Percentiles rank a stretch among this genome's conserved stretches.
phyloP scores from a whole-genome alignment of 2,329 filamentous ascomycete genomes.

The Paraphoma sp. region DNA sequence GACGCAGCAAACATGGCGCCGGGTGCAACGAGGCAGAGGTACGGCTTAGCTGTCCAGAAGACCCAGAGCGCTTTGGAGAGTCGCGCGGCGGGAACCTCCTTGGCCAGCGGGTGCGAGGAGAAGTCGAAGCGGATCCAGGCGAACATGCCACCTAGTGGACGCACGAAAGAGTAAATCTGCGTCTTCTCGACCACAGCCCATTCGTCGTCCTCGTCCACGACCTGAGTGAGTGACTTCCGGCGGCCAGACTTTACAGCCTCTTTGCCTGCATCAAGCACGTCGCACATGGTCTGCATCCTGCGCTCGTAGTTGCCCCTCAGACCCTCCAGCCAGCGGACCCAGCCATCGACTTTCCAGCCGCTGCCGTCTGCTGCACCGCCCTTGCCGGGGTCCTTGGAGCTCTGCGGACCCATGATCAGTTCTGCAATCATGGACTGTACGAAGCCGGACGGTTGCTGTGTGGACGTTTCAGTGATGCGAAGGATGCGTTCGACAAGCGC shows the following conservation, averaged over 20 bases:
- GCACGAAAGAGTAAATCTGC: constrained; percentile 75
- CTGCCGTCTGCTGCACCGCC: constrained; percentile 59
- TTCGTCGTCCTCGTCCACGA: constrained; percentile 56
- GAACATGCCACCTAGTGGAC: constrained; percentile 91
- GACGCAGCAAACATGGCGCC: constrained; percentile 78
- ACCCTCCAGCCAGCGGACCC: constrained; percentile 89
- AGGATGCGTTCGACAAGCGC: constrained; percentile 74
- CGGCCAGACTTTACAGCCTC: constrained; percentile 69
- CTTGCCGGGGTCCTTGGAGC: constrained; percentile 55
- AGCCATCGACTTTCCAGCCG: constrained; percentile 82
- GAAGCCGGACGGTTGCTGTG: constrained; percentile 87
- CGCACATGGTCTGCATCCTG: constrained; percentile 82
- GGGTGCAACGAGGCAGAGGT: constrained; percentile 72
- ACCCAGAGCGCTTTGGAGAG: constrained; percentile 74
- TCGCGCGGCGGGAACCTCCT: constrained; percentile 59
- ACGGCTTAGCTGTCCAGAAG: constrained; percentile 71
- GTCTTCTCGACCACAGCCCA: constrained; percentile 80
- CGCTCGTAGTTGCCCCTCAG: constrained; percentile 83
- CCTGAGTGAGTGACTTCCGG: constrained; percentile 39
- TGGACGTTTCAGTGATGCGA: constrained; percentile 77
- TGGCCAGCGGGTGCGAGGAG: constrained; percentile 73
- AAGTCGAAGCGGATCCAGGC: constrained; percentile 80
- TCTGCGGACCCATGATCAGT: constrained; percentile 74
- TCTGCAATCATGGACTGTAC: constrained; percentile 83
- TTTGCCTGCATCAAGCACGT: constrained; percentile 71